phyloP scores from a whole-genome alignment of 371 early-diverging fungal species.

The Mycotypha africana region DNA sequence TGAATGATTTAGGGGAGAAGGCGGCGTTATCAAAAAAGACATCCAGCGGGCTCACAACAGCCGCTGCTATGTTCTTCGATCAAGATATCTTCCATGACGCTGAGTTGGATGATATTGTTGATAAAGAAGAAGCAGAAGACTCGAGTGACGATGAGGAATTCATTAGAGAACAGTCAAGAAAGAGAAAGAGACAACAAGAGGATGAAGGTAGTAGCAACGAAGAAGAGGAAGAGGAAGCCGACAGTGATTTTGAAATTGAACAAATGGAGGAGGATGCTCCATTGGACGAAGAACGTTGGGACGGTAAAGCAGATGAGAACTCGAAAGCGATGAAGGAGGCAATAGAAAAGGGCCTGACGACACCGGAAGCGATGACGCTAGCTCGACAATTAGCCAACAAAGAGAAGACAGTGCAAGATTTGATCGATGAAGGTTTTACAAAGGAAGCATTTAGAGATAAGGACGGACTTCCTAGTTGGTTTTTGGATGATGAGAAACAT shows the following conservation, averaged over 20 bases:
- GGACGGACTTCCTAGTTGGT: constrained; percentile 88
- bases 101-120: constrained; percentile 49
- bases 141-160: constrained; percentile 25
- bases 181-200: constrained; percentile 40
- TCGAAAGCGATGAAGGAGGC: constrained; percentile 58
- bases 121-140: constrained; percentile 58
- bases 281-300: constrained; percentile 58
- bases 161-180: constrained; percentile 16
- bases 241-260: constrained; percentile 59
- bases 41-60: constrained; percentile 62
- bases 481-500: constrained; percentile 83
- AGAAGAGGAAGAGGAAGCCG: constrained; percentile 40
- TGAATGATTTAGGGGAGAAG: constrained; percentile 58
- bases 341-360: constrained; percentile 54
- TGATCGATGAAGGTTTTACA: constrained; percentile 88
- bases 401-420: constrained; percentile 66
- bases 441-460: constrained; percentile 86
- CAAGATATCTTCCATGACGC: constrained; percentile 84
- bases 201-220: too few relatives aligned
- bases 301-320: constrained; percentile 66
- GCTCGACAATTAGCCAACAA: constrained; percentile 81
- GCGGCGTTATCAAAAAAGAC: constrained; percentile 50
- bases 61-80: constrained; percentile 88
- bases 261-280: constrained; percentile 46
- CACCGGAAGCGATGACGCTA: constrained; percentile 87